A percentile compares a stretch with the other conserved stretches of the same genome.
These are phyloP conservation scores for Melianthus villosus DNA, from an alignment of 441 rosid species.

Conservation along the genomic window DNA sequence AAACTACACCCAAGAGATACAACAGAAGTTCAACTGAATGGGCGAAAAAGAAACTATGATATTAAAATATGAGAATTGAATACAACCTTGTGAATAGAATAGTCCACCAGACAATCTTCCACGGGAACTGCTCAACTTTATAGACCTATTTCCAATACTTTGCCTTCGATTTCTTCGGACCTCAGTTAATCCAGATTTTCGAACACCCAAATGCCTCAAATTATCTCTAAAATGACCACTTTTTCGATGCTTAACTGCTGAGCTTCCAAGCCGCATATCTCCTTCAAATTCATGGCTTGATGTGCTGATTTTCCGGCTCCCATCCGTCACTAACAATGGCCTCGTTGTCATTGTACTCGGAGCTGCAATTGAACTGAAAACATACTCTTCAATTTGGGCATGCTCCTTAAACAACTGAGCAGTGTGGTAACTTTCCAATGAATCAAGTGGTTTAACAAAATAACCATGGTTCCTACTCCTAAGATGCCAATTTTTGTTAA, in stretches of 20 bases:
- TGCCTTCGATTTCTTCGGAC: background rate
- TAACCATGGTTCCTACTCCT: slow-evolving; percentile 17
- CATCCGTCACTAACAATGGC: slow-evolving; percentile 51
- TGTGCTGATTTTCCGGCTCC: slow-evolving; percentile 32
- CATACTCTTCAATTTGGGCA: slow-evolving; percentile 27
- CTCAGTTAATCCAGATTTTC: too few species aligned
- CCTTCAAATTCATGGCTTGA: too few species aligned
- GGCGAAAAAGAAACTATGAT: background rate
- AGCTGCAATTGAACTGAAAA: slow-evolving; percentile 24
- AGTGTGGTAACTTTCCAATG: slow-evolving; percentile 29
- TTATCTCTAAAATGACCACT: too few species aligned
- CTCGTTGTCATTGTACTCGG: slow-evolving; percentile 20
- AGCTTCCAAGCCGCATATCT: too few species aligned
- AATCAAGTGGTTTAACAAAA: slow-evolving; percentile 29
- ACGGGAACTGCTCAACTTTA: slow-evolving; percentile 3
- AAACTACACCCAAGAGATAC: background rate
- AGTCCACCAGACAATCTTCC: background rate
- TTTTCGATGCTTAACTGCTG: too few species aligned
- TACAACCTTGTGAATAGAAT: slow-evolving; percentile 12
- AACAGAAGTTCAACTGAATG: background rate
- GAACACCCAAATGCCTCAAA: too few species aligned
- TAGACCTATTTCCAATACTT: slow-evolving; percentile 1
- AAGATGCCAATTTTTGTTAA: slow-evolving; percentile 11
- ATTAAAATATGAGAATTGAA: background rate
- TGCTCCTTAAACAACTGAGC: slow-evolving; percentile 35